Evolutionary conservation across 768 basidiomycete species (phyloP), one percentile per base, ranked within the genome.

Genomic region (Amanita molliuscula): DNA sequence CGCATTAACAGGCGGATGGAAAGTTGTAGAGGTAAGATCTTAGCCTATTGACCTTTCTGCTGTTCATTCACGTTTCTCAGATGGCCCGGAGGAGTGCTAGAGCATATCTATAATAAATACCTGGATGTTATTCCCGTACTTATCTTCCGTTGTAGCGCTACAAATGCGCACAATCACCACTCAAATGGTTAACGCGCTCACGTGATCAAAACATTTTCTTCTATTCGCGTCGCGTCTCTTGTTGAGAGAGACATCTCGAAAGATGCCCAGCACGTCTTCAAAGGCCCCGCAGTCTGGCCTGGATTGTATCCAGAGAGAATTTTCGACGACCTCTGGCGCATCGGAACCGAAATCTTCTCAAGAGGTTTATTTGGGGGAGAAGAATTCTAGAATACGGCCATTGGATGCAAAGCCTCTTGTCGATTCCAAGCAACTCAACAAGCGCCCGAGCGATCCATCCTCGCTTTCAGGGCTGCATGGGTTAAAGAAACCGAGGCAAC

Each of bases 1-100:
- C 62, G 89, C 93, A 64, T 73, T 96, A 40, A 99, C 96, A 0
- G 93, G 90, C 37, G 96, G 96, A 10, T 99, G 96, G 95, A 98
- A 97, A 67, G 80, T 98, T 47, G 77, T 97, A 23, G 95, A 98
- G 82, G 92, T 93, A 61, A 45, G 78, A 68, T 13, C 35, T 25
- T 28, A 31, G 16, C 11, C 11, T 28, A 44, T 18, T 31, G 18
- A 3, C 36, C 7, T 34, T 21, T 36, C 21, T 43, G 21, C 51
- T 54, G 41, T 53, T 52, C n/a, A 47, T 28, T 28, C 47, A 37
- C 44, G 20, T 43, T 46, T 52, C 44, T 1, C 47, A 68, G 67
- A 71, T 69, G 72, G 72, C 69, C 50, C 63, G 72, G 54, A 64
- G 71, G 54, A 72, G 71, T 55, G 69, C 71, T 31, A 61, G 72